Percentiles rank a stretch among this genome's conserved stretches.
phyloP scores from a whole-genome alignment of 2,329 filamentous ascomycete genomes.

The Aspergillus sp. region DNA sequence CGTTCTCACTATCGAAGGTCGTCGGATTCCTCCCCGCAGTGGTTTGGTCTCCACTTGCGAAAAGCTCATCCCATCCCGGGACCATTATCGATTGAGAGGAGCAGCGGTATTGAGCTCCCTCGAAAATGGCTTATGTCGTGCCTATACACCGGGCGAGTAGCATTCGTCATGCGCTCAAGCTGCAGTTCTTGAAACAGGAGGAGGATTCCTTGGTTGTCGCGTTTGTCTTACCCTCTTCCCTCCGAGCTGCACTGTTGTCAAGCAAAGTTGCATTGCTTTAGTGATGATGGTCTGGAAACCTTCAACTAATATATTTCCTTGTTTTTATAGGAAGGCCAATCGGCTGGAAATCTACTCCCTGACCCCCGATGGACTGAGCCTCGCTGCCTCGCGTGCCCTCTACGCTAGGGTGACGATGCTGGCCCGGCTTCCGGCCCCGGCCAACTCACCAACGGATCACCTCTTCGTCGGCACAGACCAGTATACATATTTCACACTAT shows the following conservation, averaged over 20 bases:
- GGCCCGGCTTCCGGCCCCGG: slow-evolving; percentile 51
- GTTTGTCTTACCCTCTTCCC: slow-evolving; percentile 51
- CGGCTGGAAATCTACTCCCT: slow-evolving; percentile 78
- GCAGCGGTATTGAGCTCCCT: background rate
- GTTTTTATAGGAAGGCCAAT: slow-evolving; percentile 65
- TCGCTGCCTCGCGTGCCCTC: slow-evolving; percentile 66
- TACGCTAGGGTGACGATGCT: slow-evolving; percentile 87
- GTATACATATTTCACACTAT: slow-evolving; percentile 83
- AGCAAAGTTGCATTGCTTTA: no score
- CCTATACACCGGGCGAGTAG: slow-evolving; percentile 91
- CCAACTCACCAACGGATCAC: slow-evolving; percentile 70
- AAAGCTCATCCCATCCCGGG: background rate
- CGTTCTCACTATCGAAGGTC: background rate
- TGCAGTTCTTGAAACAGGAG: slow-evolving; percentile 67
- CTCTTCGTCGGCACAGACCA: slow-evolving; percentile 90
- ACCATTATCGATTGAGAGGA: background rate
- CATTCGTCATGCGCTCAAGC: slow-evolving; percentile 79
- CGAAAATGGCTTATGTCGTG: slow-evolving; percentile 82
- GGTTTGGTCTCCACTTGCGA: background rate
- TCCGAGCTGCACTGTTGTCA: background rate
- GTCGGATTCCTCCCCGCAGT: background rate
- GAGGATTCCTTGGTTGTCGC: slow-evolving; percentile 82
- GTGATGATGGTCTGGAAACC: background rate
- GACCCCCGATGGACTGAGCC: slow-evolving; percentile 54
- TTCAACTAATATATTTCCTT: slow-evolving; percentile 5